A percentile compares a stretch with the other conserved stretches of the same genome.
Conservation (phyloP, 305 asterid species). For the Solanum aculeatissimum region DNA sequence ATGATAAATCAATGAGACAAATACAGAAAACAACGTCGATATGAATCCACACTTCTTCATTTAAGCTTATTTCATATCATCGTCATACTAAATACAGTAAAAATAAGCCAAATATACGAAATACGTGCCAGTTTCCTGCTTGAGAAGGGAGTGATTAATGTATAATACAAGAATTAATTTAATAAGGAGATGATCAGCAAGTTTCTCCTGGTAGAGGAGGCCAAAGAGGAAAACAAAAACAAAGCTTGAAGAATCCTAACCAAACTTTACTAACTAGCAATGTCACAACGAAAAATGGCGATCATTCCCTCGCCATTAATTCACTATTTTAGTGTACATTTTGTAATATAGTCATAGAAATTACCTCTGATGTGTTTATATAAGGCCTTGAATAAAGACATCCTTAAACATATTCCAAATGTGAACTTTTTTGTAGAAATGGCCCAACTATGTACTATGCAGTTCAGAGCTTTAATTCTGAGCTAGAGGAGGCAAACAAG, state of each 20-base stretch:
- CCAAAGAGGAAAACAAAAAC: background rate
- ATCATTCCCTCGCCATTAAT: constrained; percentile 18
- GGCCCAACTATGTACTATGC: constrained; percentile 23
- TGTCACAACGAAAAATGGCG: constrained; percentile 18
- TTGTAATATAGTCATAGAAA: constrained; percentile 15
- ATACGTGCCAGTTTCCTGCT: background rate
- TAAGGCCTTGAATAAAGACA: constrained; percentile 20
- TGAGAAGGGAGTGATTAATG: constrained; percentile 25
- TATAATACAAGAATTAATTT: constrained; percentile 24
- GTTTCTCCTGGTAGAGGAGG: constrained; percentile 2
- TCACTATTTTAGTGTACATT: constrained; percentile 19
- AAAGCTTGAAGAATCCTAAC: constrained; percentile 10
- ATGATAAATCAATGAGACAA: background rate
- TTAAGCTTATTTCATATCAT: background rate
- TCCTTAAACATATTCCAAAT: constrained; percentile 17
- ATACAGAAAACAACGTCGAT: background rate
- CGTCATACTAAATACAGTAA: background rate
- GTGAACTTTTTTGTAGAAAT: constrained; percentile 13
- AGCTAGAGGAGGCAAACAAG: constrained; percentile 12
- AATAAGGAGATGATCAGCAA: constrained; percentile 1
- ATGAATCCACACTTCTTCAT: background rate
- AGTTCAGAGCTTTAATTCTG: constrained; percentile 13
- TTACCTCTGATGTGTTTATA: constrained; percentile 23
- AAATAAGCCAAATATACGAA: background rate
- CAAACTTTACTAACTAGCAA: constrained; percentile 18